Evolutionary conservation across 2,329 filamentous ascomycete species (phyloP), one percentile per base, ranked within the genome.

Genomic region (Lecanicillium sp.): DNA sequence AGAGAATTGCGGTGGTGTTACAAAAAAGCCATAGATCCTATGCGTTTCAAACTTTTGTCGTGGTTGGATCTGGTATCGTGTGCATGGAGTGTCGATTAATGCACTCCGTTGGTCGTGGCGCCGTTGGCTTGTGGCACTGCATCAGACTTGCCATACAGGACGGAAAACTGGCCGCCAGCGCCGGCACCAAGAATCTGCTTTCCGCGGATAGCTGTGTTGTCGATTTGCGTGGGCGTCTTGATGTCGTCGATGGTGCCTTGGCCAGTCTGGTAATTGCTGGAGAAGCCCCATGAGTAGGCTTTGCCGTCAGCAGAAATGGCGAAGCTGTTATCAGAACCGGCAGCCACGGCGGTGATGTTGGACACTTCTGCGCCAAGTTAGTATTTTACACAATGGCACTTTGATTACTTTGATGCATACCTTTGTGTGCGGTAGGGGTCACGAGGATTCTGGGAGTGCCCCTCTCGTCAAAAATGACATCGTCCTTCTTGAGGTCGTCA

Each of bases 151-250:
- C 72, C 71, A 9, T 71, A 68, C n/a, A 86, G 51, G 17, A 86
- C 62, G 2, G 80, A 83, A 59, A 79, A 96, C 56, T 96, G 89
- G 5, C 88, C 88, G 47, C 90, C 89, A n/a, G 83, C 83, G 31
- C 85, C 86, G n/a, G 84, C 85, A 62, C 74, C 87, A 25, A 79
- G 71, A 31, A 96, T 71, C 59, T 81, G 79, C 62, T 83, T 81
- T 30, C 77, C 85, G 20, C 79, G 74, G 19, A 92, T 76, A 30
- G 87, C 88, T 11, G 81, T 84, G 65, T 95, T 95, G 53, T 94
- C 84, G 40, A 96, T 85, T 35, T 81, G 53, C 0, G 84, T 92
- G 0, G 89, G 87, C 17, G 76, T 71, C 49, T 82, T 73, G 20
- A 95, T 74, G 50, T 95, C 87, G 36, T 92, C 85, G n/a, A 77